phyloP scores from a whole-genome alignment of 108 stramenopile genomes.

The Nitzschia sp. region DNA sequence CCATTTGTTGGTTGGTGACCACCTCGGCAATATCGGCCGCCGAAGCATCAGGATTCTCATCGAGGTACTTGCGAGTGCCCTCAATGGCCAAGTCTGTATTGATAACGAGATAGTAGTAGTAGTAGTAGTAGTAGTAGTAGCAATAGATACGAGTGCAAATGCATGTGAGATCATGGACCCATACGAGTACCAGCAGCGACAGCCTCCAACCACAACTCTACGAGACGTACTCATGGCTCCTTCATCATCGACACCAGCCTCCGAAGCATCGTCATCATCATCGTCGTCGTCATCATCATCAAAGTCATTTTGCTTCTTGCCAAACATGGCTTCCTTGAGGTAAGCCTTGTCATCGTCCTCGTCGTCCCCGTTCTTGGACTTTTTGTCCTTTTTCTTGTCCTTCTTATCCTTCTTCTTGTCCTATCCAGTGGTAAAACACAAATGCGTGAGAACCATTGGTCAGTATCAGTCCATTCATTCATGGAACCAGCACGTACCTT shows the following conservation, averaged over 20 bases:
- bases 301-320: conserved; percentile 54
- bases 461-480: too few species aligned
- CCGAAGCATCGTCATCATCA: conserved; percentile 37
- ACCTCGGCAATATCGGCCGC: conserved; percentile 64
- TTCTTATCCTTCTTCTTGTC: conserved; percentile 62
- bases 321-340: conserved; percentile 60
- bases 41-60: conserved; percentile 69
- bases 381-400: conserved; percentile 69
- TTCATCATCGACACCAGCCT: conserved; percentile 74
- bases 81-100: conserved; percentile 69
- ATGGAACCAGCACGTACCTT: too few species aligned
- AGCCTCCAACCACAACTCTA: neutral
- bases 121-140: too few species aligned
- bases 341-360: conserved; percentile 61
- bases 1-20: conserved; percentile 91
- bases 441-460: too few species aligned
- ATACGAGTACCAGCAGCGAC: neutral
- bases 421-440: conserved; percentile 14
- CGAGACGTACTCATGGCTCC: conserved; percentile 67
- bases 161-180: neutral
- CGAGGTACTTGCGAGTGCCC: conserved; percentile 71
- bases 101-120: too few species aligned
- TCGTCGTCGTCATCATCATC: conserved; percentile 47
- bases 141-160: neutral
- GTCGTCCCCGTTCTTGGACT: conserved; percentile 38